Evolutionary conservation across 768 basidiomycete genomes (phyloP), one percentile per base, ranked within the genome.

Genomic region (Tricholomella constricta): DNA sequence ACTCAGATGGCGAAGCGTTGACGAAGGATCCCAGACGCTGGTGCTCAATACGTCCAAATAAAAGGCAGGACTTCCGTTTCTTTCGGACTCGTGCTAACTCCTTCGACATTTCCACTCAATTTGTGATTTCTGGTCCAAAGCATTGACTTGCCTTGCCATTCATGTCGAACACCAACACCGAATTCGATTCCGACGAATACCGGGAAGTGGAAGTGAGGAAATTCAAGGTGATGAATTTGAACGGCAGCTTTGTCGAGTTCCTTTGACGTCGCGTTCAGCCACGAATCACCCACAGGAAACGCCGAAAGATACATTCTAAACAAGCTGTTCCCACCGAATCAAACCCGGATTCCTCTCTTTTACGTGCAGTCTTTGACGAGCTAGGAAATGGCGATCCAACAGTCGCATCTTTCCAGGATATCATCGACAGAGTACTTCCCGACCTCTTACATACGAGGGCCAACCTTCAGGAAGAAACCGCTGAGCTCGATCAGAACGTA

Each of bases 401-500:
- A 10, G 52, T 63, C 14, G 51, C 45, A 12, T 52, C 62, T 19
- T 73, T 72, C 37, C 70, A 73, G 31, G 64, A 68, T 14, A 52
- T 69, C 14, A 67, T 73, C n/a, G 62, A 68, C 14, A 36, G 54
- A 8, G 46, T 69, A 19, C 62, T 73, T 7, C 58, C 65, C 2
- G 66, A 72, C 9, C 62, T 65, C 29, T 26, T 70, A 17, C 51
- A 62, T 44, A 54, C 66, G 32, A 60, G 71, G 44, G 44, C 58
- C 26, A 34, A 40, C 0, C 37, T 62, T 12, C 67, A 68, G 49
- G 56, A 60, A 34, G 26, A 44, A 17, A 41, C 49, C 2, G 41
- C 50, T 32, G 70, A 72, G 45, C 19, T 57, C 3, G 61, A 68
- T 45, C 62, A 65, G 26, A 51, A 65, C 48, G 69, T 70, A 41